Conservation (phyloP, 2,329 filamentous ascomycete genomes). For the Laburnicola sp. region DNA sequence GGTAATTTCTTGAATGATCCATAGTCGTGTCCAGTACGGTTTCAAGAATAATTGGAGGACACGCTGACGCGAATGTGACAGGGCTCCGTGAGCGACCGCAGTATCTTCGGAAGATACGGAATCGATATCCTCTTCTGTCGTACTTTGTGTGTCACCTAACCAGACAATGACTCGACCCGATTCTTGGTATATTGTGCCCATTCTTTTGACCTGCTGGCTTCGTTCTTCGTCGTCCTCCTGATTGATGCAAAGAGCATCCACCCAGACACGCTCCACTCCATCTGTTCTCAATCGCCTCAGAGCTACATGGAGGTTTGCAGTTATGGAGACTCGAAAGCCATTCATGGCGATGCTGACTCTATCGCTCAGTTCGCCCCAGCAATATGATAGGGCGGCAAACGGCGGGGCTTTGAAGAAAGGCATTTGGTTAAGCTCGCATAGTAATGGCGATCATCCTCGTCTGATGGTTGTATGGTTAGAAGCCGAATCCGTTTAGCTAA, state of each 20-base stretch:
- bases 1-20: neutral
- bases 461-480: neutral
- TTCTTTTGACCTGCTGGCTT: neutral
- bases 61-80: neutral
- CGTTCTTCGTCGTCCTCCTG: neutral
- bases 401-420: neutral
- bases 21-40: neutral
- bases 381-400: neutral
- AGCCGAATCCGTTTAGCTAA: neutral
- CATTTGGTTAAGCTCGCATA: neutral
- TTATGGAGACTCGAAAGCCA: neutral
- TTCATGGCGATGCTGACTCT: neutral
- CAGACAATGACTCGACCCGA: neutral
- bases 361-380: neutral
- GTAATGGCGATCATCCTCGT: neutral
- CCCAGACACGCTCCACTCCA: neutral
- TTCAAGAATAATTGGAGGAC: neutral
- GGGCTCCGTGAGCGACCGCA: neutral
- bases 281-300: neutral
- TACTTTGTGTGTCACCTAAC: neutral
- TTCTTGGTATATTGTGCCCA: neutral
- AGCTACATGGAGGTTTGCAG: neutral
- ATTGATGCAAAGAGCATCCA: neutral
- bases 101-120: neutral
- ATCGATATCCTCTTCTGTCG: neutral